These are phyloP conservation scores for Rhizophagus clarus DNA, from an alignment of 192 early-diverging fungal species.

Conservation along the genomic window DNA sequence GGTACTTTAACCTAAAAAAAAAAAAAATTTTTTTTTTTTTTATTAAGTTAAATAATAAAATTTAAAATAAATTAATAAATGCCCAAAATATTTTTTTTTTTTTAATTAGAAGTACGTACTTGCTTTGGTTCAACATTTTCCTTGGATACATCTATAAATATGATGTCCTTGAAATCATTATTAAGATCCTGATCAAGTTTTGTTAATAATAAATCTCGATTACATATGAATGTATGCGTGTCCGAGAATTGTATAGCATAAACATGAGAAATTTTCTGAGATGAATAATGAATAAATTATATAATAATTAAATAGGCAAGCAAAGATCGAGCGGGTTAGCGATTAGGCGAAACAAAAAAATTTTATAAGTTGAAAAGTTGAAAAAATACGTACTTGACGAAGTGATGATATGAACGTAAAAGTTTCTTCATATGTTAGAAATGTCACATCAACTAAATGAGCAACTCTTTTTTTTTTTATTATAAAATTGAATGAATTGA, in stretches of 20 bases:
- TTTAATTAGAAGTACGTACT: too few species aligned
- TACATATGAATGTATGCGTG: conserved; percentile 11
- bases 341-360: too few species aligned
- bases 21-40: too few species aligned
- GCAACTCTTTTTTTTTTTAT: not conserved
- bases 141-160: not conserved
- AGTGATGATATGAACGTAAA: not conserved
- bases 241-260: not conserved
- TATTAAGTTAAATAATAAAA: too few species aligned
- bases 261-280: not conserved
- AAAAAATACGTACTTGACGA: not conserved
- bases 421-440: not conserved
- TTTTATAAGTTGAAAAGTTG: not conserved
- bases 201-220: not conserved
- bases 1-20: not conserved
- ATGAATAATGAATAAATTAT: too few species aligned
- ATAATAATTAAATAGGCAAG: too few species aligned
- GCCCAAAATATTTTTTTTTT: too few species aligned
- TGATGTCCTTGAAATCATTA: not conserved
- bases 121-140: not conserved
- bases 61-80: too few species aligned
- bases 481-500: not conserved
- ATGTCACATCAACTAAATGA: not conserved
- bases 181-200: not conserved
- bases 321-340: too few species aligned